Percentiles rank a stretch among this genome's conserved stretches.
Conservation (phyloP, 345 rosid genomes). For the Ailanthus altissimus region DNA sequence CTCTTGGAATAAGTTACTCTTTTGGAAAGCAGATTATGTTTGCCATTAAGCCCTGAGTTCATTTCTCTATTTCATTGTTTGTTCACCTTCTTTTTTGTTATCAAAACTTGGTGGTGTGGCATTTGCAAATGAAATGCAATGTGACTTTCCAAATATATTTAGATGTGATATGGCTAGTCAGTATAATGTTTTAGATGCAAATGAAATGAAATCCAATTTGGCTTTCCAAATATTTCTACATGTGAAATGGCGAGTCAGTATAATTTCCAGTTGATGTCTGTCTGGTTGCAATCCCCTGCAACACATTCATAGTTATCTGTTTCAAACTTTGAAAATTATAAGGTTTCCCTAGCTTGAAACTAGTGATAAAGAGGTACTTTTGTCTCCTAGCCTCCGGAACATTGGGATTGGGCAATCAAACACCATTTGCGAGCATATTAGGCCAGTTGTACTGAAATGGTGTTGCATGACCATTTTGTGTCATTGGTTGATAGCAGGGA, state of each 20-base stretch:
- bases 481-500: background rate
- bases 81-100: background rate
- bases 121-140: background rate
- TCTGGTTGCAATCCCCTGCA: background rate
- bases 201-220: constrained; percentile 1
- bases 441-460: background rate
- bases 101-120: background rate
- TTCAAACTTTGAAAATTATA: background rate
- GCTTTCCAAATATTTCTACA: background rate
- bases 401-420: background rate
- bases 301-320: background rate
- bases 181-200: background rate
- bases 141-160: background rate
- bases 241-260: background rate
- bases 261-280: background rate
- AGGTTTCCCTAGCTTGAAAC: background rate
- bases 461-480: no score
- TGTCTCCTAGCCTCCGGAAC: background rate
- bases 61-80: background rate
- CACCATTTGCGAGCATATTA: background rate
- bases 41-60: background rate
- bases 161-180: background rate
- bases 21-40: background rate
- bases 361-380: background rate
- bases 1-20: background rate